A percentile compares a stretch with the other conserved stretches of the same genome.
phyloP scores from a whole-genome alignment of 1,139 yeast genomes.

The Hemisphaericaspora xylofermentans region DNA sequence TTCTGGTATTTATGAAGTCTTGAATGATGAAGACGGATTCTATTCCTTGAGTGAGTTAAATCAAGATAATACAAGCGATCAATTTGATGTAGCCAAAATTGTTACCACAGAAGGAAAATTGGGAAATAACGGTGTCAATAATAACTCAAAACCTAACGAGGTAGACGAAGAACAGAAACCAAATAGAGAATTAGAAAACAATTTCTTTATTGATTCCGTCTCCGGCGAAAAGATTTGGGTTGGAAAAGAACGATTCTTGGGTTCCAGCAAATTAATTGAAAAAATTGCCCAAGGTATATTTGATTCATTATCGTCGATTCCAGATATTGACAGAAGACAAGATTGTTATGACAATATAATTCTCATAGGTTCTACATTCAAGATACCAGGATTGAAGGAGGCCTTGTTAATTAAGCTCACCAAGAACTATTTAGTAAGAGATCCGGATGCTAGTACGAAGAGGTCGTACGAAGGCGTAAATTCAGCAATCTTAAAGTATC shows the following conservation, averaged over 20 bases:
- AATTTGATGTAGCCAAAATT: slow-evolving; percentile 85
- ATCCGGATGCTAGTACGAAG: slow-evolving; percentile 25
- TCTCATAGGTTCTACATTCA: slow-evolving; percentile 72
- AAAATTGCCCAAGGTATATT: slow-evolving; percentile 56
- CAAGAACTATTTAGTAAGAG: slow-evolving; percentile 53
- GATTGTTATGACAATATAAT: slow-evolving; percentile 86
- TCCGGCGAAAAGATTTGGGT: slow-evolving; percentile 56
- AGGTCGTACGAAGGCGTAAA: slow-evolving; percentile 32
- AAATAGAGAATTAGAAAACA: slow-evolving; percentile 64
- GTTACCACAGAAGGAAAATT: slow-evolving; percentile 55
- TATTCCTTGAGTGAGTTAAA: slow-evolving; percentile 54
- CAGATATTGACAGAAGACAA: slow-evolving; percentile 71
- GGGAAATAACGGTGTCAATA: slow-evolving; percentile 14
- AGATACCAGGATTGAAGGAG: slow-evolving; percentile 75
- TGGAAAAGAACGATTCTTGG: slow-evolving; percentile 88
- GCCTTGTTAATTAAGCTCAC: slow-evolving; percentile 61
- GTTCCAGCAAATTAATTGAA: slow-evolving; percentile 59
- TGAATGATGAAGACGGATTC: slow-evolving; percentile 56
- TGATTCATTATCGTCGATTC: slow-evolving; percentile 51
- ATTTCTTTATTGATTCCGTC: slow-evolving; percentile 59
- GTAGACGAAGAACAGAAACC: slow-evolving; percentile 36
- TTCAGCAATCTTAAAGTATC: slow-evolving; percentile 45
- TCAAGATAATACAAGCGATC: slow-evolving; percentile 62
- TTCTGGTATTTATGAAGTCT: slow-evolving; percentile 75
- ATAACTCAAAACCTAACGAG: slow-evolving; percentile 16